Conservation (phyloP, 495 filamentous ascomycete species). For the Lophium mytilinum region DNA sequence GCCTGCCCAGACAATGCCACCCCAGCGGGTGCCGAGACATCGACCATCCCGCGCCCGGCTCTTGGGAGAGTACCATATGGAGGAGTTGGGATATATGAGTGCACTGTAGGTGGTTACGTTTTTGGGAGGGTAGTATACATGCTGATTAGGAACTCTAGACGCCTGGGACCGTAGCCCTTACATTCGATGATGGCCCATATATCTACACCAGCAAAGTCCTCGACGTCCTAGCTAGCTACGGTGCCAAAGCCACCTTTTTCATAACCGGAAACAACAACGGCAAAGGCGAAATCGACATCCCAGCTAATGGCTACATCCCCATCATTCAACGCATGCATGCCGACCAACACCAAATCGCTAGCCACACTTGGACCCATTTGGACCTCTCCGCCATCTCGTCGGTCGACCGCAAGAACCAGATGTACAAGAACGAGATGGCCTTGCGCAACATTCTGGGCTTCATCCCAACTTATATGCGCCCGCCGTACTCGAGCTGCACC, state of each 20-base stretch:
- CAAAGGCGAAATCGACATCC: constrained; percentile 63
- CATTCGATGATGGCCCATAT: constrained; percentile 72
- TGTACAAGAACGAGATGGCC: constrained; percentile 73
- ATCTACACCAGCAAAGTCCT: constrained; percentile 61
- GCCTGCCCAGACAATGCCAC: constrained; percentile 21
- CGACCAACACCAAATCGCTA: constrained; percentile 74
- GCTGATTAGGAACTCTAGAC: not conserved
- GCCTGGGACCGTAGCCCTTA: constrained; percentile 60
- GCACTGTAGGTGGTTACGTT: constrained; percentile 34
- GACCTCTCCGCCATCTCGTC: constrained; percentile 54
- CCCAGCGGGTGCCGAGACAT: constrained; percentile 20
- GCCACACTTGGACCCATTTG: constrained; percentile 80
- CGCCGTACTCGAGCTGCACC: constrained; percentile 69
- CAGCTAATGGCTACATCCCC: constrained; percentile 45
- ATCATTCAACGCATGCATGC: constrained; percentile 61
- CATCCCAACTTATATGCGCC: constrained; percentile 81
- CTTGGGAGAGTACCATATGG: constrained; percentile 17
- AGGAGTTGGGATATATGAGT: constrained; percentile 53
- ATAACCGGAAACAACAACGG: constrained; percentile 66
- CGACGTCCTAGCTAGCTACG: constrained; percentile 56
- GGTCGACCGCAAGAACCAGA: constrained; percentile 53
- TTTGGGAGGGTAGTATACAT: not conserved
- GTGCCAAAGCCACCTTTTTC: constrained; percentile 71
- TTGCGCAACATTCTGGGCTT: constrained; percentile 69
- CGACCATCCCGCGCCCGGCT: constrained; percentile 15